These are phyloP conservation scores for Melocanna baccifera DNA, from an alignment of 176 grass and related monocot species.

Conservation along the genomic window DNA sequence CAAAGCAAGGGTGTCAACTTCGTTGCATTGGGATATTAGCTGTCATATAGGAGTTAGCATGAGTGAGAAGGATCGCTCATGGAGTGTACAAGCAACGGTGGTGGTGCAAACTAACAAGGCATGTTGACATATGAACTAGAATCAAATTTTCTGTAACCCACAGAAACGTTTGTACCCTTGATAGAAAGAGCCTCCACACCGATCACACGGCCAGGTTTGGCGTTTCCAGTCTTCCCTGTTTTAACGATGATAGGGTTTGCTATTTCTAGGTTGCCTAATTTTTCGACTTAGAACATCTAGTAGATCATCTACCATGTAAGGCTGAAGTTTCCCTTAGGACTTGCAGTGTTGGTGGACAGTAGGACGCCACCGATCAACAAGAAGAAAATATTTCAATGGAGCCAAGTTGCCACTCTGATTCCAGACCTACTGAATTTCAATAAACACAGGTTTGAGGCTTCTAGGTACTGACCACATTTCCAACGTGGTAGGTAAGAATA, in stretches of 20 bases:
- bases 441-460: not conserved
- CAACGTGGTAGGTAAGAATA: conserved; percentile 20
- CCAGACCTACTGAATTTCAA: not conserved
- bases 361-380: not conserved
- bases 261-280: not conserved
- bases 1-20: not conserved
- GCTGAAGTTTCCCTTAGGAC: not conserved
- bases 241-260: not conserved
- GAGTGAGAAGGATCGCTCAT: not conserved
- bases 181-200: not conserved
- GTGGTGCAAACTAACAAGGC: not conserved
- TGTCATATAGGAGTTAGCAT: conserved; percentile 1
- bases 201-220: not conserved
- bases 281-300: not conserved
- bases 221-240: not conserved
- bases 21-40: conserved; percentile 1
- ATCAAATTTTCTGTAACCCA: not conserved
- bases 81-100: conserved; percentile 3
- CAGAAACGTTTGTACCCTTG: not conserved
- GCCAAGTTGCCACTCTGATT: not conserved
- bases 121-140: conserved; percentile 35
- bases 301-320: not conserved
- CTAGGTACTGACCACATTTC: not conserved
- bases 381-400: not conserved
- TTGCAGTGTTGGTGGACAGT: not conserved